Conservation (phyloP, 2,329 filamentous ascomycete genomes). For the Aureobasidium namibiae region DNA sequence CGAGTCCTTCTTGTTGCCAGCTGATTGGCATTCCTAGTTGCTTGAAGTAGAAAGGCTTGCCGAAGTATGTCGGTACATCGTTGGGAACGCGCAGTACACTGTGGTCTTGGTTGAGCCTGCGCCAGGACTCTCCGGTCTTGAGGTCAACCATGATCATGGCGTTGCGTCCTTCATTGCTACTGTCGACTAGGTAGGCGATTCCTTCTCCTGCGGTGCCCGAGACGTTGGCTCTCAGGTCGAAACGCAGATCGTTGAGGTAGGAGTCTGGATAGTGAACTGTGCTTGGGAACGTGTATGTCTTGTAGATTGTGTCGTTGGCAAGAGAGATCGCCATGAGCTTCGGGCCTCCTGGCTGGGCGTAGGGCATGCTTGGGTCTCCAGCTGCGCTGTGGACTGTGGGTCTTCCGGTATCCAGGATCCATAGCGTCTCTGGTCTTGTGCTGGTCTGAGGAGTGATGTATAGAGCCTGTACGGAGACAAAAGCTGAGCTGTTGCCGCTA, state of each 20-base stretch:
- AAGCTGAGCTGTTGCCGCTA: constrained; percentile 32
- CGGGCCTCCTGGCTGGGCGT: constrained; percentile 37
- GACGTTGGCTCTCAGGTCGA: constrained; percentile 35
- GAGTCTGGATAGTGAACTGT: constrained; percentile 38
- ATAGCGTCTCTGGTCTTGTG: constrained; percentile 34
- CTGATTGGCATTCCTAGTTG: constrained; percentile 20
- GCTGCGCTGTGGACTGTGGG: constrained; percentile 34
- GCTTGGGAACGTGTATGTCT: constrained; percentile 35
- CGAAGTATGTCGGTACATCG: constrained; percentile 26
- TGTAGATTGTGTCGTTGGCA: constrained; percentile 32
- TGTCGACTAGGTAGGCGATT: constrained; percentile 40
- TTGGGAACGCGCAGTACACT: constrained; percentile 25
- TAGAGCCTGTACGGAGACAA: constrained; percentile 39
- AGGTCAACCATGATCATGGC: constrained; percentile 41
- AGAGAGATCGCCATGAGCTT: constrained; percentile 38
- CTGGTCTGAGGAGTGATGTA: constrained; percentile 34
- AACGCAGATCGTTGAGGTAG: constrained; percentile 41
- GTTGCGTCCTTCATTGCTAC: constrained; percentile 37
- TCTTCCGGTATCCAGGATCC: constrained; percentile 38
- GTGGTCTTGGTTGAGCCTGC: constrained; percentile 29
- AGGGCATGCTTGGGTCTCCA: constrained; percentile 33
- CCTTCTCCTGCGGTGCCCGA: constrained; percentile 31
- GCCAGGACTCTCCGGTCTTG: constrained; percentile 34
- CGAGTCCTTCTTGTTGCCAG: constrained; percentile 27
- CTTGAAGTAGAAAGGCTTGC: constrained; percentile 24